Conservation (phyloP, 345 rosid genomes). For the Gossypioides kirkii region DNA sequence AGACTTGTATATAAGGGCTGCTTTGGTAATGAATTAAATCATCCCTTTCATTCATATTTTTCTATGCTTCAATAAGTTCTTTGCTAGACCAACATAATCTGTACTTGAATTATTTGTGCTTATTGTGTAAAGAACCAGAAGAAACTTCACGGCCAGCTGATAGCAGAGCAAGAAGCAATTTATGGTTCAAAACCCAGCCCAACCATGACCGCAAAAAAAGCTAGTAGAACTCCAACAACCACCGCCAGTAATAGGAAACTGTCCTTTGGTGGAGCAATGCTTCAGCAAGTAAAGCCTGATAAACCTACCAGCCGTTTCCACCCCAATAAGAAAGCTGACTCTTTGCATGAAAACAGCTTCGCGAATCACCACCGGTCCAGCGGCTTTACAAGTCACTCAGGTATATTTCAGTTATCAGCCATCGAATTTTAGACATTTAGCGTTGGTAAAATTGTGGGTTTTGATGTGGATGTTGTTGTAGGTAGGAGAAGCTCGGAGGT, state of each 20-base stretch:
- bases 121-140: conserved; percentile 45
- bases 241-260: conserved; percentile 43
- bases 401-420: conserved; percentile 15
- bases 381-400: conserved; percentile 19
- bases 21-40: too few species aligned
- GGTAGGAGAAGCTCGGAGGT: conserved; percentile 57
- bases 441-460: neutral
- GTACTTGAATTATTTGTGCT: conserved; percentile 9
- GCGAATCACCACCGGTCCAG: conserved; percentile 24
- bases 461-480: conserved; percentile 10
- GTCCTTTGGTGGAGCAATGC: conserved; percentile 60
- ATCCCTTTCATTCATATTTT: too few species aligned
- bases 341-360: conserved; percentile 25
- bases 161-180: conserved; percentile 54
- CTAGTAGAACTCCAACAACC: conserved; percentile 32
- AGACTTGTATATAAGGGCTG: too few species aligned
- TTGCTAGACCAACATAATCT: too few species aligned
- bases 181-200: conserved; percentile 71
- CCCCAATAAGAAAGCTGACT: conserved; percentile 25
- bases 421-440: neutral
- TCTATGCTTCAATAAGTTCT: too few species aligned
- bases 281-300: conserved; percentile 41
- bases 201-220: conserved; percentile 45
- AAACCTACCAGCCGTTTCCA: conserved; percentile 22
- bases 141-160: conserved; percentile 55